Evolutionary conservation across 257 asterid species (phyloP).

Genomic region (Eucommia ulmoides): DNA sequence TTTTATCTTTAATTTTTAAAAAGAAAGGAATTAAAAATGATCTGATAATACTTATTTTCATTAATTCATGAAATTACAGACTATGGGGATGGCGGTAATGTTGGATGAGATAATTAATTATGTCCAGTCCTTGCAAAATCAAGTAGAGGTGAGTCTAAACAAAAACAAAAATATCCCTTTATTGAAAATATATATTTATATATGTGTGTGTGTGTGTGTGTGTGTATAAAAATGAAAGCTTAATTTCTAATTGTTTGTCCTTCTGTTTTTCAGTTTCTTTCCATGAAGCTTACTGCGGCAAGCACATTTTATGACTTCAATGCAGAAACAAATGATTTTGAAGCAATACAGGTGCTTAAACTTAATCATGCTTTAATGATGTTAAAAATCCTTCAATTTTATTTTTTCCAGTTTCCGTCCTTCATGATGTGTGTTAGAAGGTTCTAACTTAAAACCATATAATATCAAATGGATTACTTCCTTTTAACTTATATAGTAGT

Average conservation of each 20-base stretch:
- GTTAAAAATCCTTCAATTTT: not conserved
- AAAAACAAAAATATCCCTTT: not conserved
- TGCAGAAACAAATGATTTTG: constrained; percentile 34
- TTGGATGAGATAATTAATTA: no score
- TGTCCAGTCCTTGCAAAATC: no score
- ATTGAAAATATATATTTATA: no score
- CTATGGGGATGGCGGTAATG: constrained; percentile 97
- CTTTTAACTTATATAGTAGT: no score
- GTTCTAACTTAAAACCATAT: no score
- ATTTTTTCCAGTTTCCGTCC: not conserved
- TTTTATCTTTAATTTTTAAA: not conserved
- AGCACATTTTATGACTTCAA: constrained; percentile 51
- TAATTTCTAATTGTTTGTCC: not conserved
- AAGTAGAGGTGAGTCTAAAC: constrained; percentile 59
- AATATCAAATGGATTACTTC: no score
- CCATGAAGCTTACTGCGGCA: constrained; percentile 84
- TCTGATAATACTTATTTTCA: not conserved
- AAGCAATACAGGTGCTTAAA: constrained; percentile 38
- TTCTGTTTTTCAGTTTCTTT: constrained; percentile 50
- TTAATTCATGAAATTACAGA: constrained; percentile 31
- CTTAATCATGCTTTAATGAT: not conserved
- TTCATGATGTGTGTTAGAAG: not conserved
- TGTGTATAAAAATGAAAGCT: not conserved
- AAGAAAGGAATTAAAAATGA: not conserved
- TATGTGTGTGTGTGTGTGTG: no score